Evolutionary conservation across 306 rosid species (phyloP), one percentile per base, ranked within the genome.

Genomic region (Quercus aquifolioides): DNA sequence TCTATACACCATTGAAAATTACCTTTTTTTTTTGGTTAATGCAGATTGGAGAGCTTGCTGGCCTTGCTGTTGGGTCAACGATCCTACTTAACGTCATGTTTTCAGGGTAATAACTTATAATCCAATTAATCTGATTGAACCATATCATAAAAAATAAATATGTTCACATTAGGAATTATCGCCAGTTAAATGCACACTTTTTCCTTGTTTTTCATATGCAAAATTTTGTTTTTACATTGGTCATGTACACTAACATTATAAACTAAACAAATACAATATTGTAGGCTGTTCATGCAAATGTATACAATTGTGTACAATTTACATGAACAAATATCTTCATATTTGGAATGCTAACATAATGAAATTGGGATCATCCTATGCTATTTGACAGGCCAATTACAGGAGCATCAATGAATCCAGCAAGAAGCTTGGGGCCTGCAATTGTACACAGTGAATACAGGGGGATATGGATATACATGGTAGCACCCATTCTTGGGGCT

Each of bases 391-490:
- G 98, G 82, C 95, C 91, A 12, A 43, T 91, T 2, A 72, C 96
- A n/a, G 98, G 99, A 76, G 99, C 96, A 71, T 95, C 99, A 2
- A 87, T 95, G 99, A 95, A 90, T 35, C 98, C 97, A 10, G 98
- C 88, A 8, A 94, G 99, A 84, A 94, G 92, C 74, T 28, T 94
- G 28, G 97, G 97, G 14, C 97, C 97, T 0, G 97, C 97, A 0
- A 54, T 94, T 19, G 92, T 89, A 2, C 87, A 73, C 10, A 14
- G 26, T 5, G 55, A 88, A 11, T 94, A 79, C 59, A 80, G 23
- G 64, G 82, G 91, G 79, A 54, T 94, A 19, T 94, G 99, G 97
- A 78, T 92, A n/a, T 94, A 85, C 78, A 1, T 94, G 0, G 2
- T 80, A 1, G 73, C 91, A 23, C 95, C 99, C 0, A 65, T 18